These are phyloP conservation scores for Gossypium herbaceum DNA, from an alignment of 345 rosid genomes.

Conservation along the genomic window DNA sequence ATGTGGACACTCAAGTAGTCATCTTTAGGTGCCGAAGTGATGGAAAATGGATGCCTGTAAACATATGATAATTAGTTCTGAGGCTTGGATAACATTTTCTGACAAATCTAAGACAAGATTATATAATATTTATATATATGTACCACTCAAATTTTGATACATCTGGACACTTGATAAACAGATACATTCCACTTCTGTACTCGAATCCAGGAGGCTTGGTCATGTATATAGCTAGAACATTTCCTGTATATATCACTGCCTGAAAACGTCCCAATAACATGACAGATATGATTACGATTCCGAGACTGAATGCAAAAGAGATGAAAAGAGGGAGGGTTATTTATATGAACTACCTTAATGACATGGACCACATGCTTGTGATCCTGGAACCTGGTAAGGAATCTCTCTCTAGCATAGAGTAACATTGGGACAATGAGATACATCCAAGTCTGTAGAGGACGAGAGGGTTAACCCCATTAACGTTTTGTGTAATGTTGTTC, in stretches of 20 bases:
- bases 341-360: conserved; percentile 52
- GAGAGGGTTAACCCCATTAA: neutral
- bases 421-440: conserved; percentile 54
- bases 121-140: neutral
- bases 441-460: conserved; percentile 80
- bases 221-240: conserved; percentile 82
- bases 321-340: neutral
- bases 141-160: conserved; percentile 84
- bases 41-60: conserved; percentile 94
- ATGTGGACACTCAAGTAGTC: conserved; percentile 86
- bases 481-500: neutral
- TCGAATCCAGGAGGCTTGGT: conserved; percentile 78
- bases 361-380: conserved; percentile 57
- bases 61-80: neutral
- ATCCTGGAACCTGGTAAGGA: conserved; percentile 46
- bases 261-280: conserved; percentile 25
- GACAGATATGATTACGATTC: neutral
- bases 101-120: neutral
- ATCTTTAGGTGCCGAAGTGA: conserved; percentile 92
- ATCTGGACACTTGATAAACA: conserved; percentile 84
- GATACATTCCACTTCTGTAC: conserved; percentile 93
- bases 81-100: neutral
- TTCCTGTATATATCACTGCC: conserved; percentile 89
- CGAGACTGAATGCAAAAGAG: neutral
- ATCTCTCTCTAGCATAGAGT: conserved; percentile 58